A percentile compares a stretch with the other conserved stretches of the same genome.
Conservation (phyloP, 257 asterid genomes). For the Primulina eburnea region DNA sequence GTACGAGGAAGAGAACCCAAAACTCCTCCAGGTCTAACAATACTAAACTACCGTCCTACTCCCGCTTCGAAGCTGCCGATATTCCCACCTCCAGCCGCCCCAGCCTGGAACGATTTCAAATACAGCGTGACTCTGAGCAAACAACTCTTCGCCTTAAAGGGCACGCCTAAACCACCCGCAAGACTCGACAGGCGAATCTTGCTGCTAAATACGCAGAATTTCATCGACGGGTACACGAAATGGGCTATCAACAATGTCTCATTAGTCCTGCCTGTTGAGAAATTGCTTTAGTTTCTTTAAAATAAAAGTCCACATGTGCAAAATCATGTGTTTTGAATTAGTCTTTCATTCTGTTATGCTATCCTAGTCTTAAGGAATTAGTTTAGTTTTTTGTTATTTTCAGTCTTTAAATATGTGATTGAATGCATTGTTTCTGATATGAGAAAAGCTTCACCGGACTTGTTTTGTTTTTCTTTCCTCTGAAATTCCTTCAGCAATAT, state of each 20-base stretch:
- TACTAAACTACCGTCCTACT: constrained; percentile 55
- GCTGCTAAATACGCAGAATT: constrained; percentile 65
- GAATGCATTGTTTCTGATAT: too few relatives aligned
- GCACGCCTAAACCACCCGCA: constrained; percentile 49
- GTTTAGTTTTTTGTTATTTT: too few relatives aligned
- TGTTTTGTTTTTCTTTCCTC: too few relatives aligned
- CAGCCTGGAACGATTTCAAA: constrained; percentile 62
- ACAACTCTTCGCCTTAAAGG: constrained; percentile 37
- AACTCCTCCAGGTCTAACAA: constrained; percentile 66
- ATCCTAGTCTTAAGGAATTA: too few relatives aligned
- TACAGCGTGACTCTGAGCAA: constrained; percentile 52
- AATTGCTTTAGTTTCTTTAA: too few relatives aligned
- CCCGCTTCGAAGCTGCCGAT: constrained; percentile 39
- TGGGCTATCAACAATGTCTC: constrained; percentile 88
- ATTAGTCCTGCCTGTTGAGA: constrained; percentile 24
- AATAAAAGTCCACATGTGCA: too few relatives aligned
- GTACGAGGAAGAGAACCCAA: constrained; percentile 73
- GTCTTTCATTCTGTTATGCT: too few relatives aligned
- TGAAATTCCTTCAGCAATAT: too few relatives aligned
- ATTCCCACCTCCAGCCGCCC: constrained; percentile 51
- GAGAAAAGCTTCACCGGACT: too few relatives aligned
- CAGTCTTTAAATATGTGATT: too few relatives aligned
- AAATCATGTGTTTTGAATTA: too few relatives aligned
- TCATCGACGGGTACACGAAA: constrained; percentile 49
- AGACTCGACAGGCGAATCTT: constrained; percentile 36